phyloP scores from a whole-genome alignment of 2,329 filamentous ascomycete species.

The Fonsecaea monophora region DNA sequence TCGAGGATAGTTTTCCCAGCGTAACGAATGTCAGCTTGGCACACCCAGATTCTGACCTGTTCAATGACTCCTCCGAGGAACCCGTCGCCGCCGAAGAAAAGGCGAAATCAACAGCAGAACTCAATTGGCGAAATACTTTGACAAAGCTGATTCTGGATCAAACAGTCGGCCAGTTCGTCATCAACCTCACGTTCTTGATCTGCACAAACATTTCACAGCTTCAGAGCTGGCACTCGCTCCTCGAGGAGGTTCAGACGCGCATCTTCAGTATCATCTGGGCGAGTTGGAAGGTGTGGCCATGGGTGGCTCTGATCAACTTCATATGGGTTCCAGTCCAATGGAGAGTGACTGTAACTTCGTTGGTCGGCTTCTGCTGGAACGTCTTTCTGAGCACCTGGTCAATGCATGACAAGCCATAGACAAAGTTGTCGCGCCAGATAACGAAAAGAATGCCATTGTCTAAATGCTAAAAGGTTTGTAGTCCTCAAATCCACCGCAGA shows the following conservation, averaged over 20 bases:
- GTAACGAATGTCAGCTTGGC: neutral
- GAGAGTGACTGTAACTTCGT: neutral
- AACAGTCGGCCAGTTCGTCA: neutral
- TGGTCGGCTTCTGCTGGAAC: neutral
- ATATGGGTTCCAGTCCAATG: neutral
- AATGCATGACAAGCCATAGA: neutral
- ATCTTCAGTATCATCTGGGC: neutral
- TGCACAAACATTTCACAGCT: neutral
- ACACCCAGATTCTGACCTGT: neutral
- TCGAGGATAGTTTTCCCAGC: neutral
- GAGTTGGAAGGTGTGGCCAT: slow-evolving; percentile 1
- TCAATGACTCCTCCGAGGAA: neutral
- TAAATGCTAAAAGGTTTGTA: neutral
- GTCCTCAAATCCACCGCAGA: neutral
- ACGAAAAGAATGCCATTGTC: neutral
- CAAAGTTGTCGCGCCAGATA: neutral
- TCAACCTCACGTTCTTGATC: neutral
- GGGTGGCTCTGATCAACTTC: neutral
- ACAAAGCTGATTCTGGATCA: neutral
- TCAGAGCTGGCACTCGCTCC: neutral
- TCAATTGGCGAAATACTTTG: neutral
- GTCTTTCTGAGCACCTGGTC: neutral
- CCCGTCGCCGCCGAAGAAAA: neutral
- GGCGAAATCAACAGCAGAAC: neutral
- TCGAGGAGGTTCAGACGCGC: neutral